Conservation (phyloP, 2,329 filamentous ascomycete genomes). For the Alternaria viburni region DNA sequence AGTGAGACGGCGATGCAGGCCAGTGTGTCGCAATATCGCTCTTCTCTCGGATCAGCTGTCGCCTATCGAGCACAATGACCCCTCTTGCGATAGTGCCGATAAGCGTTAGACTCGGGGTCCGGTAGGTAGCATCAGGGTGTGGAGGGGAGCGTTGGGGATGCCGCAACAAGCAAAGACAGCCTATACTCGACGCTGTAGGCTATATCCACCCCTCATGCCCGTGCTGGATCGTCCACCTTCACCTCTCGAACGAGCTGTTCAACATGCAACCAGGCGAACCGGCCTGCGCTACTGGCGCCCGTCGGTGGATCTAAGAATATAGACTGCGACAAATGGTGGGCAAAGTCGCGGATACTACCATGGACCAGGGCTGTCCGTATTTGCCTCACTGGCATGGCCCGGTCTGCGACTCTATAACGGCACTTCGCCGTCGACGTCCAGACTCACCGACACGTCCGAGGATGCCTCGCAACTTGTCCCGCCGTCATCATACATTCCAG, state of each 20-base stretch:
- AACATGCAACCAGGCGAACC: slow-evolving; percentile 14
- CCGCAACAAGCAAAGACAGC: slow-evolving; percentile 27
- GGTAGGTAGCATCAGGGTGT: slow-evolving; percentile 26
- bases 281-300: slow-evolving; percentile 14
- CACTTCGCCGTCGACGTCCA: slow-evolving; percentile 22
- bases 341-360: slow-evolving; percentile 17
- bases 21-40: slow-evolving; percentile 25
- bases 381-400: slow-evolving; percentile 32
- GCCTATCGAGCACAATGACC: slow-evolving; percentile 29
- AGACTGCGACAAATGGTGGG: slow-evolving; percentile 17
- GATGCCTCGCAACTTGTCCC: slow-evolving; percentile 18
- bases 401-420: slow-evolving; percentile 22
- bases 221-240: slow-evolving; percentile 8
- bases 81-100: slow-evolving; percentile 38
- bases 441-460: slow-evolving; percentile 38
- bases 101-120: slow-evolving; percentile 32
- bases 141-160: slow-evolving; percentile 25
- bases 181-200: slow-evolving; percentile 13
- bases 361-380: slow-evolving; percentile 20
- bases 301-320: slow-evolving; percentile 29
- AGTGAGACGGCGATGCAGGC: slow-evolving; percentile 24
- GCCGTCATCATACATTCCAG: slow-evolving; percentile 22
- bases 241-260: slow-evolving; percentile 11
- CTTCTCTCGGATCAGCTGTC: slow-evolving; percentile 18
- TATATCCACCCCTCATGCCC: neutral